Evolutionary conservation across 345 rosid species (phyloP), one percentile per base, ranked within the genome.

Genomic region (Moricandia arvensis): DNA sequence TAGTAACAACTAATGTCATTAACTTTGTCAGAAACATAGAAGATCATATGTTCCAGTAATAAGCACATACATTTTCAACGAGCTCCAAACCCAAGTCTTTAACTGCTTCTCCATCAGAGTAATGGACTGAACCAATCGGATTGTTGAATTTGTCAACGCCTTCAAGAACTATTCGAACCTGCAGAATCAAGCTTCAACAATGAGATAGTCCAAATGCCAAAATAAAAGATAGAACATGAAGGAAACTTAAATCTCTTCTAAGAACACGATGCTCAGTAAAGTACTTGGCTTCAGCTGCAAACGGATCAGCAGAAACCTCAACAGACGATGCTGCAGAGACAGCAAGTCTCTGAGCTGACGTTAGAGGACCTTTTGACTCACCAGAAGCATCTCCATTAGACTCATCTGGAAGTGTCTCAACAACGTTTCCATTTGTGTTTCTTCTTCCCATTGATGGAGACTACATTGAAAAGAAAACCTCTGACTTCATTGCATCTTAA

Each of bases 121-220:
- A 96, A 81, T 87, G 86, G 18, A 96, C 87, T 4, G 99, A 89
- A 21, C 99, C 99, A 79, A 96, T 88, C 90, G 93, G 82, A 81
- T 91, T 96, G 85, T 86, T 89, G 85, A 85, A 88, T 71, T 93
- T 91, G 82, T 96, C 99, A 70, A 88, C 94, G 17, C 98, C 98
- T 87, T 96, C 99, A 72, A 96, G 85, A 69, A 96, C 98, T 79
- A 96, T 86, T 26, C 99, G 97, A 29, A 96, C 99, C 99, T 96
- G 72, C 38, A 79, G 77, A 77, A 72, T 37, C 71, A 79, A 78
- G 72, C 49, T 57, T 38, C 1, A 27, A 41, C 38, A 62, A 33
- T 81, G 63, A 78, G 75, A 16, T 66, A 34, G 51, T 59, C 8
- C 33, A 73, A 66, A n/a, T n/a, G 69, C 26, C 1, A 35, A 35